phyloP scores from a whole-genome alignment of 1,284 basidiomycete genomes.

The Pascua sp. region DNA sequence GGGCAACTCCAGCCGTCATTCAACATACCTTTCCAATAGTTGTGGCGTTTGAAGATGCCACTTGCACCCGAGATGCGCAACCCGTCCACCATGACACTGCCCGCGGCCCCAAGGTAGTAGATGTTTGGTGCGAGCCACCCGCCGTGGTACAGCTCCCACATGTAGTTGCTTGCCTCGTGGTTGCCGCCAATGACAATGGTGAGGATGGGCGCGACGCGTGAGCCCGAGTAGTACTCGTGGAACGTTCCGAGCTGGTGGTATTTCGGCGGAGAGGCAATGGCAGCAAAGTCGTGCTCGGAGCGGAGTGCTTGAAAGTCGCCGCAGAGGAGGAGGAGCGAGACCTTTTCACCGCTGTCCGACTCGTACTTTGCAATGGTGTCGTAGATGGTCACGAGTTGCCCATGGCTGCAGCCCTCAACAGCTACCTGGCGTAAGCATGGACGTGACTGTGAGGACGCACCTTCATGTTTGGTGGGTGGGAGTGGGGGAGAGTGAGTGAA shows the following conservation, averaged over 20 bases:
- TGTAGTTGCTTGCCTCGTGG: conserved; percentile 93
- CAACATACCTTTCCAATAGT: conserved; percentile 67
- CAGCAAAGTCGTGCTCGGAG: conserved; percentile 77
- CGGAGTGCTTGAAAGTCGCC: conserved; percentile 89
- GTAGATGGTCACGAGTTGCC: no score
- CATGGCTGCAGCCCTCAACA: no score
- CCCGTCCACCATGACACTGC: conserved; percentile 80
- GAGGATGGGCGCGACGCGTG: conserved; percentile 72
- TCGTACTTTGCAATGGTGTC: no score
- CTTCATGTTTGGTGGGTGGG: no score
- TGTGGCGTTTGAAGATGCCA: conserved; percentile 81
- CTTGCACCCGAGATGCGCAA: conserved; percentile 82
- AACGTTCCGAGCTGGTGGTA: conserved; percentile 81
- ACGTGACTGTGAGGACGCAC: no score
- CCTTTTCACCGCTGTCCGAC: conserved; percentile 43
- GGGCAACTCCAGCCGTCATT: not conserved
- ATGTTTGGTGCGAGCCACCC: conserved; percentile 96
- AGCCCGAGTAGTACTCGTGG: conserved; percentile 83
- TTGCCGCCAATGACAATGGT: conserved; percentile 98
- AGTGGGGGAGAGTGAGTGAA: no score
- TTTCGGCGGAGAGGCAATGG: conserved; percentile 86
- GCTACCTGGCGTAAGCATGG: no score
- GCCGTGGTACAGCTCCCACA: conserved; percentile 95
- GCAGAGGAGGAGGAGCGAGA: conserved; percentile 77
- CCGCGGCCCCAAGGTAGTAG: conserved; percentile 90